Evolutionary conservation across 169 alveolate genomes (phyloP).

Genomic region (Cryptosporidium sp.): DNA sequence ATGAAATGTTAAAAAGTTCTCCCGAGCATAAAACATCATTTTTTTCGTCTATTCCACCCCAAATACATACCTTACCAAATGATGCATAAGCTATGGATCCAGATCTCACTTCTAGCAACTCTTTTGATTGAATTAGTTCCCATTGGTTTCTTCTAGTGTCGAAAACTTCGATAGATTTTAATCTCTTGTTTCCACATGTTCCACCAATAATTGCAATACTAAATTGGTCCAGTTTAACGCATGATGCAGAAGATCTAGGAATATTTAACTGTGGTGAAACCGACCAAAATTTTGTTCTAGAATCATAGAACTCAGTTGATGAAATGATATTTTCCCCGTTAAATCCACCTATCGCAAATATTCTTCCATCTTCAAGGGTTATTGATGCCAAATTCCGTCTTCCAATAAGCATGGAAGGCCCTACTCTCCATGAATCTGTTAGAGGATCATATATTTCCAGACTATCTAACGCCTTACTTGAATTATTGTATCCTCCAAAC

Average conservation of each 20-base stretch:
- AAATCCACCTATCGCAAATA: constrained; percentile 64
- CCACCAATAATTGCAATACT: constrained; percentile 61
- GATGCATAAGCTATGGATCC: constrained; percentile 43
- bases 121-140: constrained; percentile 42
- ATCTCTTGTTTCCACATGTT: constrained; percentile 48
- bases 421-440: constrained; percentile 66
- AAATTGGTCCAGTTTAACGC: constrained; percentile 43
- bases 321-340: constrained; percentile 34
- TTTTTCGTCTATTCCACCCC: constrained; percentile 66
- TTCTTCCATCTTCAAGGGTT: constrained; percentile 59
- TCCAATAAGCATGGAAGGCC: constrained; percentile 42
- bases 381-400: constrained; percentile 51
- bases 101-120: constrained; percentile 57
- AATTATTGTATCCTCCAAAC: constrained; percentile 63
- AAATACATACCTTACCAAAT: constrained; percentile 46
- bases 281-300: constrained; percentile 60
- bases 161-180: constrained; percentile 55
- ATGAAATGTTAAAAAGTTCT: constrained; percentile 24
- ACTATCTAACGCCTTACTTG: constrained; percentile 26
- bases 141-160: constrained; percentile 67
- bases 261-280: constrained; percentile 15
- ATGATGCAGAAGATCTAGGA: constrained; percentile 70
- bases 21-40: constrained; percentile 48
- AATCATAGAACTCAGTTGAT: constrained; percentile 55
- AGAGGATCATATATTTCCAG: constrained; percentile 63